Evolutionary conservation across 2,329 filamentous ascomycete species (phyloP), one percentile per base, ranked within the genome.

Genomic region (Sarocladiaceae sp.): DNA sequence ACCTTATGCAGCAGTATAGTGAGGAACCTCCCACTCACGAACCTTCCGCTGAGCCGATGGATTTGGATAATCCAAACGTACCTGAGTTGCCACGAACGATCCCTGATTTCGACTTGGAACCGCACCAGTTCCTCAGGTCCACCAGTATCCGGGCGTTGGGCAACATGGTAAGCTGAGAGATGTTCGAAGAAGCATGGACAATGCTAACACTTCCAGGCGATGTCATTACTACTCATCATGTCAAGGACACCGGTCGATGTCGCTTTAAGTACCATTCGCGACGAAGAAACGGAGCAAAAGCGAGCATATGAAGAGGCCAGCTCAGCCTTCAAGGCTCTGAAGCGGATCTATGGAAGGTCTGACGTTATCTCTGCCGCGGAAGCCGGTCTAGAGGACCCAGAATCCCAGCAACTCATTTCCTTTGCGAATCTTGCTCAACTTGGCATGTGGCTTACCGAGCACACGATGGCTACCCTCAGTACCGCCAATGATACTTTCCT

Each of bases 351-450:
- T 45, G 58, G 58, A 3, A 45, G 55, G n/a, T 50, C 51, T 26
- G 51, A 58, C 15, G 56, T 62, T 41, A 47, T 68, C n/a, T 58
- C 58, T 2, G 56, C 59, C 24, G 53, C 58, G 15, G 59, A 65
- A n/a, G 50, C 63, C n/a, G 57, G 61, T 26, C 49, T 63, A 12
- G 51, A 60, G 34, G 56, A 60, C 24, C 43, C 52, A 19, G 61
- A 67, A 33, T 56, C 57, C 16, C 55, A 56, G 19, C 60, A 58
- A 12, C 56, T 66, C 20, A 60, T 76, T 18, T 66, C 70, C 32
- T 61, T 76, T 50, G 64, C 68, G 9, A 76, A 76, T 47, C 59
- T 76, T 45, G 70, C 72, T 3, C 67, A 70, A 29, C 64, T 74
- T 27, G 66, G 65, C 16, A 54, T 57, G 1, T 69, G 67, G 58